Conservation (phyloP, 2,329 filamentous ascomycete genomes). For the Iodosphaeria phyllophila region DNA sequence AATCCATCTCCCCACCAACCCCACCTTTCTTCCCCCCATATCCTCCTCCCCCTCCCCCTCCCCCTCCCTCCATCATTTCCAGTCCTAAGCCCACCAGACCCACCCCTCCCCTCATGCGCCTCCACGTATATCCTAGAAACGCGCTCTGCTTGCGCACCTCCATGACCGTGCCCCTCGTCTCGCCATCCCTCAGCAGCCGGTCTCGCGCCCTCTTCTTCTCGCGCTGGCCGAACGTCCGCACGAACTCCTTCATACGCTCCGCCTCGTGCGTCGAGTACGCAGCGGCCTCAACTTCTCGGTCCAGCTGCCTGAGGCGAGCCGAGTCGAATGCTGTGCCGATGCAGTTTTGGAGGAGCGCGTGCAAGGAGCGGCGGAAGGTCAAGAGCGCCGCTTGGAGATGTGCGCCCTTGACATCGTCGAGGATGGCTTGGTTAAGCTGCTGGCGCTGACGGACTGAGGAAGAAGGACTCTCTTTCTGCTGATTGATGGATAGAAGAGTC, state of each 20-base stretch:
- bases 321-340: constrained; percentile 17
- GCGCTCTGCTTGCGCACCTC: constrained; percentile 65
- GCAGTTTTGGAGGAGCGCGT: constrained; percentile 3
- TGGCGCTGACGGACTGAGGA: too few species aligned
- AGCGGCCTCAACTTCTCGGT: constrained; percentile 25
- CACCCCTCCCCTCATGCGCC: constrained; percentile 28
- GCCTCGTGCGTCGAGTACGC: constrained; percentile 15
- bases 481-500: too few species aligned
- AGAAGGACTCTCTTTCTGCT: too few species aligned
- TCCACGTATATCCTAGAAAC: constrained; percentile 83
- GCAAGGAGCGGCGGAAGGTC: too few species aligned
- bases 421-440: too few species aligned
- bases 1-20: constrained; percentile 1
- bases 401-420: too few species aligned
- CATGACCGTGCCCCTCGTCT: constrained; percentile 48
- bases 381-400: too few species aligned
- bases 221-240: constrained; percentile 34
- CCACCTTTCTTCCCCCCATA: constrained; percentile 1
- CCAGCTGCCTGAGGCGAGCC: constrained; percentile 26
- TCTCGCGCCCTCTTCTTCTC: constrained; percentile 72
- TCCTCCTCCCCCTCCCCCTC: neutral
- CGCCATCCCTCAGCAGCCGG: constrained; percentile 58
- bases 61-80: constrained; percentile 1
- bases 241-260: constrained; percentile 25
- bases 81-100: too few species aligned